Evolutionary conservation across 2,329 filamentous ascomycete species (phyloP).

Genomic region (Domatiomyces globalis): DNA sequence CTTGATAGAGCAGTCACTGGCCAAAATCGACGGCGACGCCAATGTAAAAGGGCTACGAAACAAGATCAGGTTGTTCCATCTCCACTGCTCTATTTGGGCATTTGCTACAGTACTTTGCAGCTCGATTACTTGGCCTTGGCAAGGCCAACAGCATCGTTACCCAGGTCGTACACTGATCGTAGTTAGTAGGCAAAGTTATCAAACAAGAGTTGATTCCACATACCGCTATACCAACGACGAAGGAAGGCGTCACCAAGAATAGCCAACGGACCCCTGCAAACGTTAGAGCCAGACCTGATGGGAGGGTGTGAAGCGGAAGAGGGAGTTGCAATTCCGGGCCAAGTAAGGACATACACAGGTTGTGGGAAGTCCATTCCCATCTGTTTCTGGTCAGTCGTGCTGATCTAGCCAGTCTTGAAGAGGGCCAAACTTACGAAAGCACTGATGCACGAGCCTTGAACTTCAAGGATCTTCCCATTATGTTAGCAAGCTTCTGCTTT

Average conservation of each 20-base stretch:
- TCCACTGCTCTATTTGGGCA: too few species aligned
- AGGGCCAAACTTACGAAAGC: conserved; percentile 43
- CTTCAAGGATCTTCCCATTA: conserved; percentile 54
- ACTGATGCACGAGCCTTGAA: conserved; percentile 90
- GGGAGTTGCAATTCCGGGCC: not conserved
- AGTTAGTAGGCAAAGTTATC: conserved; percentile 49
- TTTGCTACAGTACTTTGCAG: not conserved
- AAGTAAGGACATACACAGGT: not conserved
- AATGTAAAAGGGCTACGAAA: not conserved
- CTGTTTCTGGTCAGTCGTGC: not conserved
- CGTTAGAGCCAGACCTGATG: not conserved
- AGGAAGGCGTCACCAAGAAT: conserved; percentile 81
- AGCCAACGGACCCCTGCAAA: conserved; percentile 75
- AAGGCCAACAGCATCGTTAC: conserved; percentile 74
- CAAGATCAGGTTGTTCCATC: not conserved
- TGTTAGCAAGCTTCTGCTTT: not conserved
- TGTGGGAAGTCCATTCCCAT: conserved; percentile 85
- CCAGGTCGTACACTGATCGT: conserved; percentile 93
- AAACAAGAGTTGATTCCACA: conserved; percentile 38
- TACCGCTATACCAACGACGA: conserved; percentile 24
- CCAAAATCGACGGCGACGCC: not conserved
- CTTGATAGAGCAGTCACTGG: not conserved
- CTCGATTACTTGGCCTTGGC: conserved; percentile 58
- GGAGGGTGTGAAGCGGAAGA: not conserved
- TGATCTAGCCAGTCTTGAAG: not conserved